Evolutionary conservation across 192 early-diverging fungal genomes (phyloP), one percentile per base, ranked within the genome.

Genomic region (Nowakowskiella sp.): DNA sequence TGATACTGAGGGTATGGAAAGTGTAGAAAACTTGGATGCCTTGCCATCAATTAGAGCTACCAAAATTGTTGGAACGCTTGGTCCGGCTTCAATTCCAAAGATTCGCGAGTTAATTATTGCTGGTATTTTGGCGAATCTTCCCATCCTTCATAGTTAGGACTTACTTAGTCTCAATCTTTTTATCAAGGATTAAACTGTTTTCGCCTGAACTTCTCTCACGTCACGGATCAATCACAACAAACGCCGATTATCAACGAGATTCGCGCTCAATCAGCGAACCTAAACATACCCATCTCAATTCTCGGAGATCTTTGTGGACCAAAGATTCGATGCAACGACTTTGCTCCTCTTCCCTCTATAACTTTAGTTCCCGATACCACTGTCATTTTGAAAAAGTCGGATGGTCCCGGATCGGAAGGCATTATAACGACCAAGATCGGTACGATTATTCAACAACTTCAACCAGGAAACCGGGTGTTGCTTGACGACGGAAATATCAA

Each of bases 271-370:
- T 60, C 55, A 52, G 28, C 47, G n/a, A 58, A 63, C 8, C 62
- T 78, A 9, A 46, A 54, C 3, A 53, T 71, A 24, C 63, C 74
- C 19, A 74, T 76, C 31, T 71, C 70, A 19, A 78, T 78, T 24
- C 47, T 78, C 22, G 69, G 61, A 36, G 76, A 78, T 31, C 39
- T 78, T 10, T 61, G 74, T n/a, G 76, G 76, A 6, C 76, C 76
- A 13, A 78, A 78, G 44, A 70, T 78, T 42, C 63, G 76, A 8
- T 77, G 74, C 65, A 74, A 74, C 47, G 69, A 61, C 42, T 78
- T 78, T 42, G 51, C 53, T 7, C 61, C 70, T 13, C 53, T 47
- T n/a, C 51, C 57, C 7, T 66, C 74, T 3, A 78, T 78, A 47
- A 28, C 42, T 19, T 55, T 78, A 7, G 51, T 42, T 8, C 13